Evolutionary conservation across 2,329 filamentous ascomycete species (phyloP), one percentile per base, ranked within the genome.

Genomic region (Penicillium sp.): DNA sequence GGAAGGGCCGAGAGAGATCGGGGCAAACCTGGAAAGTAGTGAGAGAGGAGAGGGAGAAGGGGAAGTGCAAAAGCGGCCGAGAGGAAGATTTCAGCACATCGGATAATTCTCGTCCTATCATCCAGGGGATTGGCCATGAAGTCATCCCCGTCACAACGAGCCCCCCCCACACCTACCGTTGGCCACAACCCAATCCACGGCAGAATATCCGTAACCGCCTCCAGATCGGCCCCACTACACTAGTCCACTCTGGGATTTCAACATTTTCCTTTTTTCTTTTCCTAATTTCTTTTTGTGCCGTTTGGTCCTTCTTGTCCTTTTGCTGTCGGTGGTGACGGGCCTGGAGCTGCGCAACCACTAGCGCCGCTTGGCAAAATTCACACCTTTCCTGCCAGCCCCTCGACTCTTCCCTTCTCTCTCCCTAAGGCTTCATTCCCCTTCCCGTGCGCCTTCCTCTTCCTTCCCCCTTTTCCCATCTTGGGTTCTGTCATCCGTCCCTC

Each of bases 311-410:
- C 45, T n/a, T 7, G 21, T 23, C 21, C 7, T 36, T 36, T 30
- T 36, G 25, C 34, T 18, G n/a, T n/a, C 34, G 34, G 23, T 30
- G 34, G 34, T 36, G 25, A 36, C 26, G 23, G 34, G 23, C 27
- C 31, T 41, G 40, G 40, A 53, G 49, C 51, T 54, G 33, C 53
- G 29, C 47, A 54, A 54, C 53, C 53, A 53, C 51, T 56, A 56
- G 53, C 45, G 51, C 29, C 16, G 28, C 48, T 54, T 54, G 52
- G 50, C 52, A 33, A 42, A 52, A 44, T 55, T 55, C 47, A 53
- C 45, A 43, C 50, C 51, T 52, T 54, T 53, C 50, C 39, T 52
- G 48, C 51, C 51, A 54, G 49, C 53, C 53, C 53, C 53, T 56
- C 53, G 53, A 56, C 51, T 53, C 48, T 53, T 41, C 23, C 15